Percentiles rank a stretch among this genome's conserved stretches.
Evolutionary conservation across 352 stramenopile genomes (phyloP).

Genomic region (Elongisporangium anandrum): DNA sequence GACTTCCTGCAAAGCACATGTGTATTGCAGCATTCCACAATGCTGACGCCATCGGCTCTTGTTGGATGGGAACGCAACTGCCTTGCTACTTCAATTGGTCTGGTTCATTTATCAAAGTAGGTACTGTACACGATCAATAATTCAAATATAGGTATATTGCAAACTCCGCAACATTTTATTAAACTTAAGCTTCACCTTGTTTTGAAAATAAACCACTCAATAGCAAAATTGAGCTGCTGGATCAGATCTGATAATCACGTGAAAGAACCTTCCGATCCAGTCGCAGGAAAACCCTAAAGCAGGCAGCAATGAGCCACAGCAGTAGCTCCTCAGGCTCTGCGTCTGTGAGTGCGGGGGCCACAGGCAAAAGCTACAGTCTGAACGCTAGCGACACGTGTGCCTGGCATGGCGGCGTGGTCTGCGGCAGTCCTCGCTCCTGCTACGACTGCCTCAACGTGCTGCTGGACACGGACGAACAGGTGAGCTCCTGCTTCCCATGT

Average conservation of each 20-base stretch:
- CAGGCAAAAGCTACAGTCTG: conserved; percentile 17
- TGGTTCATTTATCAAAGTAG: neutral
- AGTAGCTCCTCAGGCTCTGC: neutral
- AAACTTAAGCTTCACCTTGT: neutral
- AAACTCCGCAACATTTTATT: no score
- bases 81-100: neutral
- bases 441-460: conserved; percentile 27
- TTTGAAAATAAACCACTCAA: neutral
- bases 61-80: neutral
- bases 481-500: neutral
- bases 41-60: neutral
- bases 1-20: no score
- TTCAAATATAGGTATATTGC: neutral
- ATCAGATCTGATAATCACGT: neutral
- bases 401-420: conserved; percentile 25
- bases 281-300: neutral
- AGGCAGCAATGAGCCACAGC: neutral
- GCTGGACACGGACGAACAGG: neutral
- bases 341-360: neutral
- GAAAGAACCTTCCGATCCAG: neutral
- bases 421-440: conserved; percentile 22
- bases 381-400: conserved; percentile 22
- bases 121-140: no score
- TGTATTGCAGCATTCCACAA: neutral
- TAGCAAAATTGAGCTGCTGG: neutral